These are phyloP conservation scores for Fusarium anguioides DNA, from an alignment of 2,329 filamentous ascomycete species.

Conservation along the genomic window DNA sequence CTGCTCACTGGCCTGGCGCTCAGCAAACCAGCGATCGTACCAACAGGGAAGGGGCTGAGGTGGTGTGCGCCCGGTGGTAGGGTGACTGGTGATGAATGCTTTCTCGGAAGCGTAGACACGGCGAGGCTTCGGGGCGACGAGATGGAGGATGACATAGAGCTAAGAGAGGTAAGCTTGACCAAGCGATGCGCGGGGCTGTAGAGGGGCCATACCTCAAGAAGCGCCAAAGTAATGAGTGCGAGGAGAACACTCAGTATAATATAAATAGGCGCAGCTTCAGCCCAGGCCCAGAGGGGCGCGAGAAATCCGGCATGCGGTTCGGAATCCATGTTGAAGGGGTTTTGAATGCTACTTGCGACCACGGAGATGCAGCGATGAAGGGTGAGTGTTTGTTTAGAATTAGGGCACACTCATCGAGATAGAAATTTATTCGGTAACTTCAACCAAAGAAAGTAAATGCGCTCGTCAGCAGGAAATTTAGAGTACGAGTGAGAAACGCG, in stretches of 20 bases:
- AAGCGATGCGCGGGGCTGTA: constrained; percentile 1
- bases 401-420: constrained; percentile 13
- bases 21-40: constrained; percentile 79
- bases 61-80: constrained; percentile 57
- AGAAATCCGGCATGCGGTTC: constrained; percentile 51
- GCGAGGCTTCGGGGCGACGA: constrained; percentile 85
- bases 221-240: constrained; percentile 48
- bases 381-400: neutral
- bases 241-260: constrained; percentile 52
- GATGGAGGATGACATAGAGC: constrained; percentile 74
- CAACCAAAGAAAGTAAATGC: neutral
- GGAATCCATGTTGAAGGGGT: constrained; percentile 26
- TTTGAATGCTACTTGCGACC: constrained; percentile 13
- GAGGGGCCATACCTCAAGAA: constrained; percentile 53
- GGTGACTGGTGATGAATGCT: constrained; percentile 80
- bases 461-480: constrained; percentile 6
- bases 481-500: constrained; percentile 1
- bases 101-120: constrained; percentile 81
- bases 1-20: constrained; percentile 64
- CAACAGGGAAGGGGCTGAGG: constrained; percentile 79
- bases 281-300: constrained; percentile 50
- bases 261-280: constrained; percentile 54
- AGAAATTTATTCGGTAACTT: neutral
- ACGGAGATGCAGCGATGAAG: constrained; percentile 14
- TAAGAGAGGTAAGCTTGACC: constrained; percentile 37